These are phyloP conservation scores for Amaranthus tricolor DNA, from an alignment of 179 eudicot species.

Conservation along the genomic window DNA sequence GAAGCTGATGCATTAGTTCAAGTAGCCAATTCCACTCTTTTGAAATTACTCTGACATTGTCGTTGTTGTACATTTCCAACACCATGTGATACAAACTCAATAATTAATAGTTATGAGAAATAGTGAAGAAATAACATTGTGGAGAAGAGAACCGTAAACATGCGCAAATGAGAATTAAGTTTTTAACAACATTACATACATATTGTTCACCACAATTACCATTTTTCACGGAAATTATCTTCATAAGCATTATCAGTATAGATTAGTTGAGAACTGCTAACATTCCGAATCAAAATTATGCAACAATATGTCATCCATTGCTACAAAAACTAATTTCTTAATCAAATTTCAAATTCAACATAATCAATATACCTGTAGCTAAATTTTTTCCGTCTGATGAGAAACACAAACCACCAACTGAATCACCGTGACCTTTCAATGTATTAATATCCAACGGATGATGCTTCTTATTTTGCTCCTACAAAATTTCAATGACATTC, in stretches of 20 bases:
- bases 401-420: slow-evolving; percentile 72
- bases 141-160: no score
- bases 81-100: no score
- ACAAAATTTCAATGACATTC: slow-evolving; percentile 28
- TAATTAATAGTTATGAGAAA: no score
- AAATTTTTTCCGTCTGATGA: slow-evolving; percentile 68
- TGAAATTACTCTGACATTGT: no score
- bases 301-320: neutral
- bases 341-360: neutral
- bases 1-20: no score
- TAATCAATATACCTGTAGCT: slow-evolving; percentile 67
- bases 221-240: neutral
- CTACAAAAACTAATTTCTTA: neutral
- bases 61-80: no score
- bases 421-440: slow-evolving; percentile 91
- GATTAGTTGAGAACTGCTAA: neutral
- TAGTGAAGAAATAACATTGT: no score
- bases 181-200: neutral
- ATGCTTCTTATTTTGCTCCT: slow-evolving; percentile 87
- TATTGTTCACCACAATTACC: no score
- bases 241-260: neutral
- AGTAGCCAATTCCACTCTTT: no score
- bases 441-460: slow-evolving; percentile 96
- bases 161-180: neutral
- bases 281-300: neutral